These are phyloP conservation scores for Aspergillus sp. DNA, from an alignment of 2,329 filamentous ascomycete species.

Conservation along the genomic window DNA sequence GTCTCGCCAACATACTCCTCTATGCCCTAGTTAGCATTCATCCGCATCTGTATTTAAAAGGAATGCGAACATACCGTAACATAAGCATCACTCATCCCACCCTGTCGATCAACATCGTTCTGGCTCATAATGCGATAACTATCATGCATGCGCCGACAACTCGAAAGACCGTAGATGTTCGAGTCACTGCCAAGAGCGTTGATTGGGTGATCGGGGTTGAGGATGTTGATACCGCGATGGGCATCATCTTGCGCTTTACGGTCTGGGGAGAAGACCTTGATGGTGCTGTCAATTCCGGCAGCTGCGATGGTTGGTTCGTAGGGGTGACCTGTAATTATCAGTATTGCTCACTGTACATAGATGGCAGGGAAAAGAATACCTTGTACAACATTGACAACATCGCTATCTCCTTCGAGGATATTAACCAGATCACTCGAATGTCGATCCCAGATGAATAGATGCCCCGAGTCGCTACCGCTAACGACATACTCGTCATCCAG, in stretches of 20 bases:
- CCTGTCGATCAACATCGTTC: constrained; percentile 55
- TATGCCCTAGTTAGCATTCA: constrained; percentile 17
- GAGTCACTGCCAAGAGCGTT: constrained; percentile 26
- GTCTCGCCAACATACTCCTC: constrained; percentile 43
- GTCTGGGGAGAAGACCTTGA: constrained; percentile 63
- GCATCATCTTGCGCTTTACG: constrained; percentile 51
- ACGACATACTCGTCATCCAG: constrained; percentile 63
- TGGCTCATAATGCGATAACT: constrained; percentile 56
- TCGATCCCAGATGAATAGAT: constrained; percentile 64
- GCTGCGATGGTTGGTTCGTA: constrained; percentile 61
- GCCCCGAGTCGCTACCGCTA: constrained; percentile 59
- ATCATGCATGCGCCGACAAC: constrained; percentile 53
- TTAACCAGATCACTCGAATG: constrained; percentile 56
- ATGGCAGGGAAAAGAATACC: constrained; percentile 32
- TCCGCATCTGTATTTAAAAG: constrained; percentile 1
- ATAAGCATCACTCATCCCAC: constrained; percentile 51
- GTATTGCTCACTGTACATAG: constrained; percentile 3
- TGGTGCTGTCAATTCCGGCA: constrained; percentile 60
- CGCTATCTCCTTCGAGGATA: constrained; percentile 59
- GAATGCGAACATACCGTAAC: constrained; percentile 43
- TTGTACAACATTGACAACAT: constrained; percentile 64
- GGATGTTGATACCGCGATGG: constrained; percentile 52
- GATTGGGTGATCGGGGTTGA: constrained; percentile 38
- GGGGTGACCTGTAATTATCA: constrained; percentile 47
- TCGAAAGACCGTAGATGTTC: constrained; percentile 43